Base-by-base conservation (phyloP, 2,329 filamentous ascomycete species). In the Pestalotiopsis sp. region DNA sequence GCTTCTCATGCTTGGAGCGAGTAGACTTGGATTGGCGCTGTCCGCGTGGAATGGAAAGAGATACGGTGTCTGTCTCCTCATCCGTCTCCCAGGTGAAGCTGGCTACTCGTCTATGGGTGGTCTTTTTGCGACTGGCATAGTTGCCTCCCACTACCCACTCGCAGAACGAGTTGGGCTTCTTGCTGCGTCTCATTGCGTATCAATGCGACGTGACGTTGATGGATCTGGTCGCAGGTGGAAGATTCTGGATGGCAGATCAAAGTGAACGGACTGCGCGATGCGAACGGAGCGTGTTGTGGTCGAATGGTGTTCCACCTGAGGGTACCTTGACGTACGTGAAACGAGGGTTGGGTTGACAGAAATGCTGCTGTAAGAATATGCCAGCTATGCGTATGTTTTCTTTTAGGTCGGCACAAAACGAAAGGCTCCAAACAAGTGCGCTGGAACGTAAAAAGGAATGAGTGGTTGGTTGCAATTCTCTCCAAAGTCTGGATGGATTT, bases 71-170 rank as follows among this genome's bases (percentile, higher is more conserved):
- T n/a, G 80, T 81, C 67, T 86, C 84, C 58, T 88, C 85, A 69
- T 88, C 85, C 12, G 86, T 87, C 14, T 81, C 76, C 78, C 83
- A 83, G 71, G 85, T 82, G 64, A 83, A 78, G 55, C 83, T 65
- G 25, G 74, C 71, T 4, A 77, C 69, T 5, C 49, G 67, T 7
- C 75, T 74, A 49, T 66, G 67, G 9, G 52, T 71, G 14, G 20
- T 9, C 38, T 63, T 69, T 25, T 62, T 60, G 14, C 39, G 66
- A 2, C 52, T 64, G 12, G 70, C 62, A n/a, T 79, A 61, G 61
- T 83, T 83, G 64, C 77, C 79, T 36, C 81, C 81, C 1, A 81
- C 70, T 62, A 82, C 70, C 81, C 81, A 83, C 72, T 83, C 81
- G 12, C 69, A 68, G 23, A 83, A 70, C 2, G 81, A 82, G 66